phyloP scores from a whole-genome alignment of 176 grass and related monocot species.

The Eleusine coracana region DNA sequence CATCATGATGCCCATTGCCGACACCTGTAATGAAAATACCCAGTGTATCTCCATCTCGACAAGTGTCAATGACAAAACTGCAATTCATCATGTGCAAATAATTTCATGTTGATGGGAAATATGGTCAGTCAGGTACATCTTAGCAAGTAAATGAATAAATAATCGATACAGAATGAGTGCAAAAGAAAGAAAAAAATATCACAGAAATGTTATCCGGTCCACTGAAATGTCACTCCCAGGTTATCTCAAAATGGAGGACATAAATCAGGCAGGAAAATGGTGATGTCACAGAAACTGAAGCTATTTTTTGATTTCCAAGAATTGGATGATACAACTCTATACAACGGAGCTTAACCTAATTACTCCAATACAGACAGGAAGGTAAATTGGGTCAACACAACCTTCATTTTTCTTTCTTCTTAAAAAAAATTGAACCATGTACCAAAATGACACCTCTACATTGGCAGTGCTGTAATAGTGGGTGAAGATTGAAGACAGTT shows the following conservation, averaged over 20 bases:
- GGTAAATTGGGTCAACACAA: slow-evolving; percentile 38
- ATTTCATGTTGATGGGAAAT: background rate
- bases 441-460: slow-evolving; percentile 50
- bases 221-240: slow-evolving; percentile 1
- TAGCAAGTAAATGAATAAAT: background rate
- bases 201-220: background rate
- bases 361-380: slow-evolving; percentile 44
- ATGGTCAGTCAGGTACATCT: background rate
- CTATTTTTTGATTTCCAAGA: slow-evolving; percentile 42
- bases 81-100: background rate
- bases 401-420: background rate
- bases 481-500: slow-evolving; percentile 16
- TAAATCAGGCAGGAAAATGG: background rate
- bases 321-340: slow-evolving; percentile 49
- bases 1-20: slow-evolving; percentile 3
- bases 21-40: slow-evolving; percentile 14
- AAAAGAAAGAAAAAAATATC: background rate
- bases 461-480: slow-evolving; percentile 31
- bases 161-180: background rate
- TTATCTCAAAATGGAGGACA: background rate
- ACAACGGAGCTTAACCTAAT: slow-evolving; percentile 50
- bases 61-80: background rate
- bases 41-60: slow-evolving; percentile 8
- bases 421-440: slow-evolving; percentile 20
- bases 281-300: background rate